These are phyloP conservation scores for Nicotiana benthamiana DNA, from an alignment of 257 asterid species.

Conservation along the genomic window DNA sequence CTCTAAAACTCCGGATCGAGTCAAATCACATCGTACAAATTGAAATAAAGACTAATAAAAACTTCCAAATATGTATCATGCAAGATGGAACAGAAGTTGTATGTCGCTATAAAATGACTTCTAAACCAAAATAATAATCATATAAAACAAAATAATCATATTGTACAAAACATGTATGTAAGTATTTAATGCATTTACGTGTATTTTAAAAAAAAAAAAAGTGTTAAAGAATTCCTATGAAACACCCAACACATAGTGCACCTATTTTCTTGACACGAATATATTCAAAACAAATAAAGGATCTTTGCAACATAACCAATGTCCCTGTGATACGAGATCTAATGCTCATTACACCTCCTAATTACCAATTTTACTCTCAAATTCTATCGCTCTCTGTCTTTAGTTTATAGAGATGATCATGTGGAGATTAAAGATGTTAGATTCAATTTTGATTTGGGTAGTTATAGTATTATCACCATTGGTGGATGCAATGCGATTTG, in stretches of 20 bases:
- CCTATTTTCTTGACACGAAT: background rate
- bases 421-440: background rate
- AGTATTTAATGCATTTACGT: background rate
- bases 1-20: too few relatives aligned
- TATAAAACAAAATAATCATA: background rate
- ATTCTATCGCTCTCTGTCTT: background rate
- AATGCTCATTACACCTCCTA: background rate
- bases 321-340: background rate
- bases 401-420: background rate
- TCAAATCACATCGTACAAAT: too few relatives aligned
- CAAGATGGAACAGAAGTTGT: background rate
- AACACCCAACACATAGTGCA: background rate
- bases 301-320: background rate
- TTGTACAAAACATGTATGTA: background rate
- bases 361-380: background rate
- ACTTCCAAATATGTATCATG: background rate
- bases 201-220: background rate
- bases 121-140: background rate
- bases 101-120: background rate
- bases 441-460: background rate
- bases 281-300: background rate
- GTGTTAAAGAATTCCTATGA: background rate
- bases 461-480: background rate
- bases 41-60: too few relatives aligned
- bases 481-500: constrained; percentile 14